A percentile compares a stretch with the other conserved stretches of the same genome.
Conservation (phyloP, 768 basidiomycete genomes). For the Psilocybe tampanensis region DNA sequence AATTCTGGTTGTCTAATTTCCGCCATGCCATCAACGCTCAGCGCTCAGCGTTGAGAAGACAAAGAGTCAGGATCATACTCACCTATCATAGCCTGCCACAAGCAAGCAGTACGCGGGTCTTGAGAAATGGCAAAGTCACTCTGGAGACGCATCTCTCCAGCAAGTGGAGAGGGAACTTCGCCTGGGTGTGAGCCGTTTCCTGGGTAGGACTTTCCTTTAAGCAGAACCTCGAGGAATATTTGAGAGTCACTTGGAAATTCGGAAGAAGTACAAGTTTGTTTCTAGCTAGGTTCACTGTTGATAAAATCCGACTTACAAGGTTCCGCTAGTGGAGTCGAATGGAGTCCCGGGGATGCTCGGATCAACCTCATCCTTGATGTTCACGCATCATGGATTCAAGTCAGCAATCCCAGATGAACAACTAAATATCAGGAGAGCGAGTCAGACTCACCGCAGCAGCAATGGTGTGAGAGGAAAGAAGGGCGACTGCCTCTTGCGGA, state of each 20-base stretch:
- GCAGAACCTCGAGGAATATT: constrained; percentile 37
- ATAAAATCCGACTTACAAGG: constrained; percentile 7
- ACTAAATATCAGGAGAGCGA: neutral
- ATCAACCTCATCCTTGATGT: constrained; percentile 28
- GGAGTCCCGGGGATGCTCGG: constrained; percentile 28
- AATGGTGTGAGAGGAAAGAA: constrained; percentile 25
- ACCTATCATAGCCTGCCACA: constrained; percentile 25
- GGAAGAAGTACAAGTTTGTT: too few species aligned
- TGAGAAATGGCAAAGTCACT: constrained; percentile 25
- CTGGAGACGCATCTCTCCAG: constrained; percentile 27
- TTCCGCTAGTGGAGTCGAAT: constrained; percentile 31
- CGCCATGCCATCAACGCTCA: too few species aligned
- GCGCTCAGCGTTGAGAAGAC: too few species aligned
- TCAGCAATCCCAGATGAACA: too few species aligned
- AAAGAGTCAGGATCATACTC: neutral
- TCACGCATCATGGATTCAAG: too few species aligned
- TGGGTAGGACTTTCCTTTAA: constrained; percentile 25
- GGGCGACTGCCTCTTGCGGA: constrained; percentile 23
- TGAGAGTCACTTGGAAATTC: constrained; percentile 40
- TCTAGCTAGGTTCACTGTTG: neutral
- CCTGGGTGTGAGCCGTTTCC: constrained; percentile 20
- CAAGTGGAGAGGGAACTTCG: constrained; percentile 24
- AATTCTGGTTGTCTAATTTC: constrained; percentile 27
- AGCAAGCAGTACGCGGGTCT: constrained; percentile 26
- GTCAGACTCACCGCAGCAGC: constrained; percentile 20